Evolutionary conservation across 495 filamentous ascomycete species (phyloP), one percentile per base, ranked within the genome.

Genomic region (Pseudotulostoma volvatum): DNA sequence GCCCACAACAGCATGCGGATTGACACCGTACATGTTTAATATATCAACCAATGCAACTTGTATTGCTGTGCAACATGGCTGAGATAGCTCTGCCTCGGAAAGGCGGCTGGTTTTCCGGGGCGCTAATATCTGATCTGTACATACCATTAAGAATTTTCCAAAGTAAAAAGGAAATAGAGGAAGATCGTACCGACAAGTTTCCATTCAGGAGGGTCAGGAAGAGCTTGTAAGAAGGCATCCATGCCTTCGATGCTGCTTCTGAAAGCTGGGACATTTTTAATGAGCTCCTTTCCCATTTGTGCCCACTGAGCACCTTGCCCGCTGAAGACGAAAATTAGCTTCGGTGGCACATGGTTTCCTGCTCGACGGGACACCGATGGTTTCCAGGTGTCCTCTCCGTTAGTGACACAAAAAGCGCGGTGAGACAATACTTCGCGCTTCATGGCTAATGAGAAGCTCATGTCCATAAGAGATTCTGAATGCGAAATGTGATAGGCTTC

Each of bases 221-320:
- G 7, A 16, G 33, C 8, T 17, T 4, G n/a, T 37, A 37, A 37
- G 17, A 20, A 5, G 14, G 9, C n/a, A 18, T 61, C 52, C 44
- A 59, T 42, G 3, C 4, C 3, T 2, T 38, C 16, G 2, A 59
- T 53, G 20, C 40, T 37, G 0, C 49, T 25, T 1, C 37, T 39
- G 32, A 57, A 56, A 3, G 13, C 4, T 3, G 33, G 11, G 28
- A 44, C 40, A 1, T 32, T 42, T 2, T 30, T 7, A 11, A 54
- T 35, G 1, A 54, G 25, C 8, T 50, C 47, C 11, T 31, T 40
- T 3, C 44, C 44, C 46, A 48, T 48, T 1, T 31, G 7, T 1
- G 34, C 36, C 41, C 50, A 55, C 34, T 55, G 52, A 3, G 52
- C 47, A 2, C 52, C 52, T 38, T 55, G 52, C 0, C 52, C 52